Evolutionary conservation across 345 rosid genomes (phyloP).

Genomic region (Chamaenerion angustifolium): DNA sequence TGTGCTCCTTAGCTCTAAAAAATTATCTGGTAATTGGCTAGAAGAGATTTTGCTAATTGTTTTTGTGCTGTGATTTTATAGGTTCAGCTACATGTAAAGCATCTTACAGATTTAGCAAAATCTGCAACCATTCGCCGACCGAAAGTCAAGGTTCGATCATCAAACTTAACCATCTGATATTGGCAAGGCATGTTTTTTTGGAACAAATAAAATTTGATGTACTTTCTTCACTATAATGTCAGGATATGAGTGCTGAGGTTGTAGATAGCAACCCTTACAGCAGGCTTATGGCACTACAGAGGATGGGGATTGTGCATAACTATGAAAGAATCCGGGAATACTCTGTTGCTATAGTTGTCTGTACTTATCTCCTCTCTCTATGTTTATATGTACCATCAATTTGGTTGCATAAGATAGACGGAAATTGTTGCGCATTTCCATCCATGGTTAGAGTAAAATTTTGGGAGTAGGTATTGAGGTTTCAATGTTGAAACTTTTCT

Average conservation of each 20-base stretch:
- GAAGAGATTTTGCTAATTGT: neutral
- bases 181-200: neutral
- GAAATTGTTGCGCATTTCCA: no score
- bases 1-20: neutral
- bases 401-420: no score
- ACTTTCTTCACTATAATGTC: conserved; percentile 10
- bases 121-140: conserved; percentile 45
- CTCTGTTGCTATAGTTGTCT: conserved; percentile 92
- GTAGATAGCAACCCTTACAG: conserved; percentile 96
- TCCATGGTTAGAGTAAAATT: no score
- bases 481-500: no score
- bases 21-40: neutral
- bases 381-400: no score
- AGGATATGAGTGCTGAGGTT: conserved; percentile 96
- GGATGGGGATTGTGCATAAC: conserved; percentile 90
- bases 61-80: conserved; percentile 13
- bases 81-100: conserved; percentile 49
- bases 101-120: conserved; percentile 37
- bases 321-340: conserved; percentile 77
- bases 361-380: conserved; percentile 30
- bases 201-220: conserved; percentile 1
- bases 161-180: neutral
- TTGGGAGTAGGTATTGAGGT: no score
- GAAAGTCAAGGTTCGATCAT: conserved; percentile 51
- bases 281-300: conserved; percentile 97